A percentile compares a stretch with the other conserved stretches of the same genome.
phyloP scores from a whole-genome alignment of 2,329 filamentous ascomycete species.

The Stagonosporopsis cucurbitacearum region DNA sequence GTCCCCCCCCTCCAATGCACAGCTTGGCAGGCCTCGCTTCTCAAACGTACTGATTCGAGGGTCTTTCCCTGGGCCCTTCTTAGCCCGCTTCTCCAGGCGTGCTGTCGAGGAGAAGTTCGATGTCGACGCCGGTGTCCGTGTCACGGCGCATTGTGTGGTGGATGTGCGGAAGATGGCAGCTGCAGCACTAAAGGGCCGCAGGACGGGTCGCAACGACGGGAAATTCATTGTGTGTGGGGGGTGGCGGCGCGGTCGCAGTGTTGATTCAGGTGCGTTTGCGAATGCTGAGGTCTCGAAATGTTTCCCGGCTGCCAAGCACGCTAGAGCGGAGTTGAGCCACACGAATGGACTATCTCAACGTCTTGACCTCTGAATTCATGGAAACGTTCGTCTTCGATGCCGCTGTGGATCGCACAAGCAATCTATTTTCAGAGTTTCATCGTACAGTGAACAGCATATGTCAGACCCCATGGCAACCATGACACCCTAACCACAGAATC shows the following conservation, averaged over 20 bases:
- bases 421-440: background rate
- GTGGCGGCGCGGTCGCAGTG: constrained; percentile 5
- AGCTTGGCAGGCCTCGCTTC: background rate
- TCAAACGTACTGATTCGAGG: constrained; percentile 42
- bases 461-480: background rate
- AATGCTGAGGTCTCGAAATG: constrained; percentile 12
- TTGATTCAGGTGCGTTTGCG: constrained; percentile 15
- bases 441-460: background rate
- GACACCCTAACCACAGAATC: too few species aligned
- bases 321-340: constrained; percentile 10
- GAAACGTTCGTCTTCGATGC: background rate
- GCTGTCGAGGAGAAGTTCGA: constrained; percentile 42
- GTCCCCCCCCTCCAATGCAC: background rate
- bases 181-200: constrained; percentile 25
- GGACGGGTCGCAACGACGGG: constrained; percentile 32
- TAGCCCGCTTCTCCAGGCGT: constrained; percentile 34
- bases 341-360: background rate
- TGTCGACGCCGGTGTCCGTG: constrained; percentile 21
- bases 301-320: constrained; percentile 13
- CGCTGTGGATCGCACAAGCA: background rate
- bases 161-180: constrained; percentile 18
- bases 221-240: constrained; percentile 33
- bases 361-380: background rate
- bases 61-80: constrained; percentile 36
- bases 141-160: constrained; percentile 24